Base-by-base conservation (phyloP, 345 rosid genomes). In the Arabidopsis arenosa region DNA sequence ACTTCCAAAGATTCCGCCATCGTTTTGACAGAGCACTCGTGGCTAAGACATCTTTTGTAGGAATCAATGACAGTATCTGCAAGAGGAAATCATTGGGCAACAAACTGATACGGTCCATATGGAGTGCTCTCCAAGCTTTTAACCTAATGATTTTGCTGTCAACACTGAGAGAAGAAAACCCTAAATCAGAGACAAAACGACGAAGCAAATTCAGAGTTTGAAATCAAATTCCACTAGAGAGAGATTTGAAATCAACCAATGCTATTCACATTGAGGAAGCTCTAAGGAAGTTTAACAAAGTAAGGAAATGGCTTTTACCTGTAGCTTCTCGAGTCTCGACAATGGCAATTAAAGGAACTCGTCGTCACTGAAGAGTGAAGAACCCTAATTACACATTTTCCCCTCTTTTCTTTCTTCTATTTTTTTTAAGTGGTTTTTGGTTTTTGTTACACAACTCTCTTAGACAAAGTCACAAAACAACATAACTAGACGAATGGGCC, bases 21-120 rank as follows among this genome's bases (percentile, higher is more conserved):
- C 53, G 53, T 26, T 63, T 63, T 4, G 64, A 69, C 21, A 69
- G 2, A 69, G 43, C 5, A 69, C 21, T 39, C 3, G 74, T 69
- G 26, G 26, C 55, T 18, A 44, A 45, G 43, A 54, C 65, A 32
- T 57, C 65, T 70, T 69, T 70, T 11, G 74, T 56, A 43, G 33
- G 74, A 56, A 57, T 44, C 64, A 55, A 4, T 44, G 74, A 69
- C 33, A 69, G 74, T 56, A 69, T 56, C 4, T 57, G 55, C 55
- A 70, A 13, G 17, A 70, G 2, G 65, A 56, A 57, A 70, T 70
- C 65, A 70, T 57, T 9, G 3, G 74, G 65, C 7, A 69, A 33
- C 13, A 56, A 69, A 30, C 64, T 56, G 74, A 69, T 69, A 30
- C 55, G 44, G 54, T 69, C 64, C 74, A 55, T 60, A 13, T 2